Percentiles rank a stretch among this genome's conserved stretches.
Conservation (phyloP, 768 basidiomycete species). For the Pholiota conissans region DNA sequence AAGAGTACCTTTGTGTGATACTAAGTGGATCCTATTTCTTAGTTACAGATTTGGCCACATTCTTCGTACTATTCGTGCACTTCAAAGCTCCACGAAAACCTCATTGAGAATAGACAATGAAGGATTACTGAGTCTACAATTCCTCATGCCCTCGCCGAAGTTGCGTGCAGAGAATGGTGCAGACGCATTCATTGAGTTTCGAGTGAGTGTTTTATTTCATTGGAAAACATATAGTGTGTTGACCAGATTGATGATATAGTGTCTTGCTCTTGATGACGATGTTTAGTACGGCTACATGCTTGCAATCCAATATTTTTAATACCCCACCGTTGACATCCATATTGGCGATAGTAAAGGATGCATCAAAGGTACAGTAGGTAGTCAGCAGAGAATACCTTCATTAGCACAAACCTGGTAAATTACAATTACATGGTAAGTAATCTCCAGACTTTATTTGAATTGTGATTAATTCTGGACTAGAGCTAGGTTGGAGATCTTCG, state of each 20-base stretch:
- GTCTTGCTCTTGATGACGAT: constrained; percentile 36
- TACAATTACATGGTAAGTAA: too few relatives aligned
- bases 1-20: not conserved
- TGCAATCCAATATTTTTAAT: too few relatives aligned
- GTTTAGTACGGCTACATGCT: not conserved
- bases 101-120: constrained; percentile 83
- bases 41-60: constrained; percentile 90
- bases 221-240: not conserved
- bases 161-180: constrained; percentile 36
- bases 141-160: constrained; percentile 72
- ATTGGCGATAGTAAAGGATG: too few relatives aligned
- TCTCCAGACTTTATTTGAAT: too few relatives aligned
- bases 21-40: not conserved
- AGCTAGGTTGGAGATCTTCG: too few relatives aligned
- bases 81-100: constrained; percentile 84
- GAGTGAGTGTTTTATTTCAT: constrained; percentile 52
- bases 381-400: too few relatives aligned
- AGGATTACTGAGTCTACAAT: constrained; percentile 86
- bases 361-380: too few relatives aligned
- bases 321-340: too few relatives aligned
- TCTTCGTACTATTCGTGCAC: constrained; percentile 64
- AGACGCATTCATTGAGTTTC: constrained; percentile 84
- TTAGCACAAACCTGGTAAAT: too few relatives aligned
- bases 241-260: constrained; percentile 25
- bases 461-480: too few relatives aligned